phyloP scores from a whole-genome alignment of 352 stramenopile genomes.

The Pythium guiyangense region DNA sequence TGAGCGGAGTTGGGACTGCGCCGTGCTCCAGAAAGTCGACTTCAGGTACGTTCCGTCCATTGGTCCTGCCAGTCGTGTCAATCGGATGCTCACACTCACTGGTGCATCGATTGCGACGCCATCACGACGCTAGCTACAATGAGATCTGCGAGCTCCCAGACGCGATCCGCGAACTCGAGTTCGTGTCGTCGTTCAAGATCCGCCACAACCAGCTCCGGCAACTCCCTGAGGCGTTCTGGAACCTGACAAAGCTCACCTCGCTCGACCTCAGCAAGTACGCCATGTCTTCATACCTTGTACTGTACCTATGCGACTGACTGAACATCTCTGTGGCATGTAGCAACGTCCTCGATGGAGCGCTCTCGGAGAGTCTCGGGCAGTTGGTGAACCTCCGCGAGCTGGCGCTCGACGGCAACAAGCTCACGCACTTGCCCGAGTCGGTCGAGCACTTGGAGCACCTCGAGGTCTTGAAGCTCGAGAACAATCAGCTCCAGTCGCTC shows the following conservation, averaged over 20 bases:
- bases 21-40: constrained; percentile 61
- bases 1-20: constrained; percentile 72
- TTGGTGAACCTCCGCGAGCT: constrained; percentile 62
- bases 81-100: too few relatives aligned
- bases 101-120: background rate
- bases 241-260: constrained; percentile 46
- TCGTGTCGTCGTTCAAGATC: constrained; percentile 63
- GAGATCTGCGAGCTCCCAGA: constrained; percentile 54
- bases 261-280: constrained; percentile 82
- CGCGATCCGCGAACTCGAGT: constrained; percentile 40
- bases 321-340: constrained; percentile 21
- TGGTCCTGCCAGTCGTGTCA: background rate
- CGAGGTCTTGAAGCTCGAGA: constrained; percentile 60
- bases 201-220: constrained; percentile 58
- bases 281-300: too few relatives aligned
- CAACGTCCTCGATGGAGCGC: constrained; percentile 46
- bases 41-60: constrained; percentile 56
- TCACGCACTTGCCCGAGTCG: constrained; percentile 48
- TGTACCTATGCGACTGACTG: background rate
- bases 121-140: constrained; percentile 55
- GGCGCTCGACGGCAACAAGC: constrained; percentile 58
- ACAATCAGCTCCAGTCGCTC: constrained; percentile 46
- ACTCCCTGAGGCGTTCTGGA: constrained; percentile 54
- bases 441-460: constrained; percentile 37
- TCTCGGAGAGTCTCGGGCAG: constrained; percentile 43